A percentile compares a stretch with the other conserved stretches of the same genome.
Evolutionary conservation across 2,329 filamentous ascomycete species (phyloP).

Genomic region (Fusarium concolor): DNA sequence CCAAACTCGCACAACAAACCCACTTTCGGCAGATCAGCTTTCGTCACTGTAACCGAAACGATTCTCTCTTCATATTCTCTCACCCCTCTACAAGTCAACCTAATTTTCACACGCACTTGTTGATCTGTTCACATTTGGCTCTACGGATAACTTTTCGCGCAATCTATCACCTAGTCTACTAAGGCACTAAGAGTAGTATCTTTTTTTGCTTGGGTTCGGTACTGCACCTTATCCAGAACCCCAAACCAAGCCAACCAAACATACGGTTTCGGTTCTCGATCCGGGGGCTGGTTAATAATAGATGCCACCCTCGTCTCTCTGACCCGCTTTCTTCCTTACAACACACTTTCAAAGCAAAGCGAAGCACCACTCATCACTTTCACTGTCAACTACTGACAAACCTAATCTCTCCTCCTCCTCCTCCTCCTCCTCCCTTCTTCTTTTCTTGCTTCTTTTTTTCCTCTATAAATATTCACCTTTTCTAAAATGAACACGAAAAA

Average conservation of each 20-base stretch:
- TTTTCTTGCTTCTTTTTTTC: background rate
- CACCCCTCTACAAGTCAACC: background rate
- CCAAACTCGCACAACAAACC: conserved; percentile 14
- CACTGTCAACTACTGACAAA: conserved; percentile 7
- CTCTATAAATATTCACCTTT: background rate
- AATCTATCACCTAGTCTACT: background rate
- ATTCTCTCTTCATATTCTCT: background rate
- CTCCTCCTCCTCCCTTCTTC: background rate
- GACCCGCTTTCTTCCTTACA: conserved; percentile 40
- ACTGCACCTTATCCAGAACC: background rate
- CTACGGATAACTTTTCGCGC: background rate
- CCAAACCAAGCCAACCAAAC: conserved; percentile 14
- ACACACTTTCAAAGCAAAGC: conserved; percentile 13
- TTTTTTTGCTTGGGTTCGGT: too few relatives aligned
- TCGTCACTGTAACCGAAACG: conserved; percentile 4
- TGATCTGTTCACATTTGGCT: background rate
- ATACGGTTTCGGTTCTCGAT: conserved; percentile 25
- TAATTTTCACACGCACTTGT: background rate
- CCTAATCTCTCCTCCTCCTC: background rate
- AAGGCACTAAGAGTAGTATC: background rate
- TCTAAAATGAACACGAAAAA: conserved; percentile 48
- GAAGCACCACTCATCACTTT: background rate
- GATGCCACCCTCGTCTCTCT: conserved; percentile 37
- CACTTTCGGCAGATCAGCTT: conserved; percentile 16
- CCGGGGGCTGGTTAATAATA: conserved; percentile 34